Evolutionary conservation across 768 basidiomycete species (phyloP).

Genomic region (Suillus lakei): DNA sequence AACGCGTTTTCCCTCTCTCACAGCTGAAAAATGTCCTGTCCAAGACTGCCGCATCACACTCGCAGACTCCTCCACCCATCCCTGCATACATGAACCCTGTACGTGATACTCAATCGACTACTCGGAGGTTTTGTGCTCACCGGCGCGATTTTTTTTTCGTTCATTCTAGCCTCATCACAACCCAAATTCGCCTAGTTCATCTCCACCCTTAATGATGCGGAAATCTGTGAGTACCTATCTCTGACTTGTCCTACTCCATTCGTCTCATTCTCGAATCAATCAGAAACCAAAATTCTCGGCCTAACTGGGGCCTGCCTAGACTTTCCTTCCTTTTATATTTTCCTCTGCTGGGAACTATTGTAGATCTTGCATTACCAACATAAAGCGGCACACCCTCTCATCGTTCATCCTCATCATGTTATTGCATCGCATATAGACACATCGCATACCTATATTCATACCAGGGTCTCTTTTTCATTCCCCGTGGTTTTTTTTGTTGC

Average conservation of each 20-base stretch:
- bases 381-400: slow-evolving; percentile 20
- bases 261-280: slow-evolving; percentile 3
- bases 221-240: slow-evolving; percentile 44
- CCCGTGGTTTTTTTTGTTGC: slow-evolving; percentile 18
- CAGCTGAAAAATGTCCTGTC: slow-evolving; percentile 70
- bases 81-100: slow-evolving; percentile 45
- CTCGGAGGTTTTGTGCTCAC: slow-evolving; percentile 11
- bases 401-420: slow-evolving; percentile 22
- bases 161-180: slow-evolving; percentile 39
- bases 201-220: slow-evolving; percentile 61
- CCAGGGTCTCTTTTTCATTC: slow-evolving; percentile 32
- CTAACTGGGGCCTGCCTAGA: slow-evolving; percentile 21
- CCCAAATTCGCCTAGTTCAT: slow-evolving; percentile 42
- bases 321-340: slow-evolving; percentile 11
- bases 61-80: slow-evolving; percentile 39
- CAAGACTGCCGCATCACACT: slow-evolving; percentile 44
- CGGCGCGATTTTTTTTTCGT: slow-evolving; percentile 10
- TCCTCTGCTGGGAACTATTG: slow-evolving; percentile 20
- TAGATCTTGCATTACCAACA: slow-evolving; percentile 27
- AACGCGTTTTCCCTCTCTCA: slow-evolving; percentile 13
- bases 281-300: slow-evolving; percentile 43
- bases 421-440: slow-evolving; percentile 37
- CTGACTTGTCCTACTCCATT: background rate
- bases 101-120: slow-evolving; percentile 17
- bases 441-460: slow-evolving; percentile 41